Evolutionary conservation across 257 asterid species (phyloP), one percentile per base, ranked within the genome.

Genomic region (Solanum bukasovii): DNA sequence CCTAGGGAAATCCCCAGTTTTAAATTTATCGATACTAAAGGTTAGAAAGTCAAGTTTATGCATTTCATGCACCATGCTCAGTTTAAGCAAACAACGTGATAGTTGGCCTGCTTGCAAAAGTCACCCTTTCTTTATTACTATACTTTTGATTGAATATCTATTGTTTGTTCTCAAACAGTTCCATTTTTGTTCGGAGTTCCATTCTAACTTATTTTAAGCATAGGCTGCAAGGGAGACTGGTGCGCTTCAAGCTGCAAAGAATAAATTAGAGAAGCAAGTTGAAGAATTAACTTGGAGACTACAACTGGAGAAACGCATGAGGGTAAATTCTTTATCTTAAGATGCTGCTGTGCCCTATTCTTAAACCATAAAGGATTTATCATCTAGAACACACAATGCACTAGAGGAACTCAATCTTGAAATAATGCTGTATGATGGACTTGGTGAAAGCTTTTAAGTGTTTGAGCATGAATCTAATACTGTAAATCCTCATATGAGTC

Each of bases 271-370:
- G 71, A 88, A 88, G 73, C 74, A 88, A 52, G 90, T 88, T 52
- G 87, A 88, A 61, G 90, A 88, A 61, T 61, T 88, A 46, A 72
- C 87, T 68, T 59, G 37, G 82, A 77, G 63, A 88, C 71, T 88
- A 34, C 65, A 83, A 40, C 49, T 71, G 65, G 90, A 88, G 90
- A 88, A 88, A 84, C 87, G 84, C 61, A 84, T 71, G 85, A 88
- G 87, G 87, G 90, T 88, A 40, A 74, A 13, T 77, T 77, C 59
- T 75, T 23, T n/a, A n/a, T 77, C 59, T 27, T 63, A 18, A 49
- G 49, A n/a, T 84, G 29, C 33, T 35, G 25, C 34, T 63, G 78
- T 74, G 13, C n/a, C 56, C 44, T 65, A 84, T 68, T 84, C 34
- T 38, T 75, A 29, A 38, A 38, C 7, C 33, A 75, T 74, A 75